Percentiles rank a stretch among this genome's conserved stretches.
phyloP scores from a whole-genome alignment of 2,329 filamentous ascomycete species.

The Diaporthe sp. region DNA sequence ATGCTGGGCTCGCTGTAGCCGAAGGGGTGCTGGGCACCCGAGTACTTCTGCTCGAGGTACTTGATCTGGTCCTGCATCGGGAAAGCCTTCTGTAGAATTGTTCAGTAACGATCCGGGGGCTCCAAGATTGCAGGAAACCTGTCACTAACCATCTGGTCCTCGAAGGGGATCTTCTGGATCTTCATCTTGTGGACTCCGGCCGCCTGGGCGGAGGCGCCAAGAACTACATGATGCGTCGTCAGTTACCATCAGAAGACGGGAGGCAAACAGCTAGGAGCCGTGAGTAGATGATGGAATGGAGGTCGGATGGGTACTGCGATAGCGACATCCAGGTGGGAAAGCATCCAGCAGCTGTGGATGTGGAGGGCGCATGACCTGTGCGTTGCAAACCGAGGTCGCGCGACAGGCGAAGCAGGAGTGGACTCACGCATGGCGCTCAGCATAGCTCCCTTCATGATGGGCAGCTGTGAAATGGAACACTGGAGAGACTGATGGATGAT shows the following conservation, averaged over 20 bases:
- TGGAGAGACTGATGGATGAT: conserved; percentile 22
- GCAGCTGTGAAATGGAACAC: conserved; percentile 45
- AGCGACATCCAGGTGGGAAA: background rate
- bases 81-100: conserved; percentile 71
- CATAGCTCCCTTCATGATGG: conserved; percentile 87
- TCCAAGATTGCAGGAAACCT: background rate
- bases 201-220: conserved; percentile 74
- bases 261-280: background rate
- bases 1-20: conserved; percentile 36
- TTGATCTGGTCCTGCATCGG: conserved; percentile 86
- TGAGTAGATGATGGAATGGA: background rate
- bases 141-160: conserved; percentile 86
- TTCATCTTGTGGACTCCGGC: conserved; percentile 96
- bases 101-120: conserved; percentile 33
- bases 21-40: conserved; percentile 65
- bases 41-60: conserved; percentile 94
- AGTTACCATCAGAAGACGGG: conserved; percentile 75
- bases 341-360: background rate
- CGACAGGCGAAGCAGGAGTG: conserved; percentile 23
- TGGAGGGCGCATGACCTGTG: conserved; percentile 18
- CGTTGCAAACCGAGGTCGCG: conserved; percentile 18
- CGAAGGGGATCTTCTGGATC: conserved; percentile 94
- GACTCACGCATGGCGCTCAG: conserved; percentile 65
- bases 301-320: background rate
- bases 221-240: conserved; percentile 35